A percentile compares a stretch with the other conserved stretches of the same genome.
phyloP scores from a whole-genome alignment of 2,329 filamentous ascomycete species.

The Scedosporium aurantiacum region DNA sequence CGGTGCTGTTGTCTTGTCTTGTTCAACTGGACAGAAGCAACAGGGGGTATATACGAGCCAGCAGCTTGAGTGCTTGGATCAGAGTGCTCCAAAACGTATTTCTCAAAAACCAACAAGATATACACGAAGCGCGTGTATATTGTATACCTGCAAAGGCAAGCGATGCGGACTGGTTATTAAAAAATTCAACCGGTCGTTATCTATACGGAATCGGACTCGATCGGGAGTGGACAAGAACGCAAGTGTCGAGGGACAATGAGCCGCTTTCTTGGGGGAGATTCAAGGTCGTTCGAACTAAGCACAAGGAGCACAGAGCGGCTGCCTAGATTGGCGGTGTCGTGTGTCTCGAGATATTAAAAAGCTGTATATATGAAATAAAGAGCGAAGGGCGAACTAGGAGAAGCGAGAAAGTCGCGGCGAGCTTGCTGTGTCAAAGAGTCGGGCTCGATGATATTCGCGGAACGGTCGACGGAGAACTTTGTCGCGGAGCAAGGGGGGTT shows the following conservation, averaged over 20 bases:
- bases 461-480: not conserved
- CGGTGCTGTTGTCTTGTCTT: not conserved
- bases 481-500: constrained; percentile 27
- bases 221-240: not conserved
- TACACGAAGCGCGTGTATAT: not conserved
- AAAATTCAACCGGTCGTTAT: not conserved
- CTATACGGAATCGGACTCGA: not conserved
- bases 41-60: not conserved
- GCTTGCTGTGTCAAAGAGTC: constrained; percentile 22
- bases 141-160: too few species aligned
- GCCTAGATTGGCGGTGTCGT: not conserved
- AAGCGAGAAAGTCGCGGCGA: not conserved
- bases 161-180: too few species aligned
- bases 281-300: not conserved
- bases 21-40: not conserved
- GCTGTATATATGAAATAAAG: not conserved
- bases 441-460: constrained; percentile 25
- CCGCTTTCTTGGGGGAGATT: not conserved
- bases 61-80: not conserved
- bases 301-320: not conserved
- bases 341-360: not conserved
- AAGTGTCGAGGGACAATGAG: not conserved
- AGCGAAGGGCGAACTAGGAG: not conserved
- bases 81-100: not conserved
- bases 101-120: not conserved